phyloP scores from a whole-genome alignment of 148 eudicot genomes.

The Limonium bicolor region DNA sequence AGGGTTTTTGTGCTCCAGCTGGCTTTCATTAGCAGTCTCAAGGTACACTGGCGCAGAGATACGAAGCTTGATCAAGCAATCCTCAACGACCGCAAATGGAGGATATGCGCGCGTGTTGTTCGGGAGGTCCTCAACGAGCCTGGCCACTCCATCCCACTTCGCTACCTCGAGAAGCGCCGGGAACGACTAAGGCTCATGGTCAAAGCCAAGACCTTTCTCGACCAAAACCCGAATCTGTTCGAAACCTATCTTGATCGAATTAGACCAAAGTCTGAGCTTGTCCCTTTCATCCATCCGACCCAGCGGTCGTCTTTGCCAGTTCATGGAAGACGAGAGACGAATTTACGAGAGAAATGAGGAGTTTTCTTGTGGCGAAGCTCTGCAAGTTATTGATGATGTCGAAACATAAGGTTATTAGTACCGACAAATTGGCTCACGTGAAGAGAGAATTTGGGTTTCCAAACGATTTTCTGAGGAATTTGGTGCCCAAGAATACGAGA shows the following conservation, averaged over 20 bases:
- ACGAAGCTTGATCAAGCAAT: slow-evolving; percentile 45
- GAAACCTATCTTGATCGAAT: slow-evolving; percentile 51
- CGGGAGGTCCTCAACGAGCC: slow-evolving; percentile 76
- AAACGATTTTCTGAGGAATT: slow-evolving; percentile 37
- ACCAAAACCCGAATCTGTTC: slow-evolving; percentile 46
- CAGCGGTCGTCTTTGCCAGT: slow-evolving; percentile 16
- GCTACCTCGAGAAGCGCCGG: slow-evolving; percentile 56
- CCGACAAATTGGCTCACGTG: slow-evolving; percentile 51
- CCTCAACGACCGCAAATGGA: slow-evolving; percentile 46
- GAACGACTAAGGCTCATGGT: slow-evolving; percentile 31
- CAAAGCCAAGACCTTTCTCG: slow-evolving; percentile 26
- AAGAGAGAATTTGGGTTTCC: slow-evolving; percentile 82
- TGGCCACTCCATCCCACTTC: slow-evolving; percentile 39
- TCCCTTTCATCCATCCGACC: slow-evolving; percentile 36
- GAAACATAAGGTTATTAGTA: slow-evolving; percentile 43
- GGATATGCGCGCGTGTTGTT: slow-evolving; percentile 44
- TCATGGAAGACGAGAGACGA: slow-evolving; percentile 37
- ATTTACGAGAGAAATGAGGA: slow-evolving; percentile 26
- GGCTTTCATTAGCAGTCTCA: slow-evolving; percentile 50
- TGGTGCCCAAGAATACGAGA: slow-evolving; percentile 39
- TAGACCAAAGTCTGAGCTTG: slow-evolving; percentile 43
- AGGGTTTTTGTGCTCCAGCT: slow-evolving; percentile 16
- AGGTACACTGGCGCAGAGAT: slow-evolving; percentile 76
- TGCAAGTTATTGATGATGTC: slow-evolving; percentile 80
- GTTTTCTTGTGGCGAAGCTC: slow-evolving; percentile 36